phyloP scores from a whole-genome alignment of 345 rosid species.

The Eucalyptus regnans region DNA sequence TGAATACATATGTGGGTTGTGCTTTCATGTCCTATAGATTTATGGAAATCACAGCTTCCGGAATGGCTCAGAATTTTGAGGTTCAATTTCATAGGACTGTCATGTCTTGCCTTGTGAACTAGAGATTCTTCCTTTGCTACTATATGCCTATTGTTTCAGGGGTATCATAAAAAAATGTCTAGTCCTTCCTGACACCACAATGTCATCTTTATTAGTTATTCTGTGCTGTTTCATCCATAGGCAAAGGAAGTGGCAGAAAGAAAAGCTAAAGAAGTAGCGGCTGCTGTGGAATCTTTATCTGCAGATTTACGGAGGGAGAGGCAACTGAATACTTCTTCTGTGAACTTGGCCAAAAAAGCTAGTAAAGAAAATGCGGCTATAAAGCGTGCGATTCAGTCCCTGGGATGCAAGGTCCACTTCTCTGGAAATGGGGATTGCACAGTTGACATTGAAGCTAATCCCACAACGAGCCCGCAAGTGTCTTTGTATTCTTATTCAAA shows the following conservation, averaged over 20 bases:
- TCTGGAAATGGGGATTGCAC: constrained; percentile 43
- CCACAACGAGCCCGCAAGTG: constrained; percentile 11
- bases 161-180: not conserved
- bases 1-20: not conserved
- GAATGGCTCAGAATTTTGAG: not conserved
- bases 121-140: not conserved
- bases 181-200: not conserved
- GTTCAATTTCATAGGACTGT: not conserved
- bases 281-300: constrained; percentile 38
- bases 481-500: constrained; percentile 5
- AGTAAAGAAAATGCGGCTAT: constrained; percentile 54
- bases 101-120: not conserved
- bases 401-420: constrained; percentile 84
- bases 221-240: constrained; percentile 16
- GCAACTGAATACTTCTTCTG: constrained; percentile 46
- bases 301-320: constrained; percentile 55
- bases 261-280: constrained; percentile 40
- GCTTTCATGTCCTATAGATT: not conserved
- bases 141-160: not conserved
- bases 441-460: constrained; percentile 39
- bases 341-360: constrained; percentile 55
- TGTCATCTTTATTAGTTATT: not conserved
- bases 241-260: constrained; percentile 67
- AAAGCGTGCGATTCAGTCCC: constrained; percentile 67
- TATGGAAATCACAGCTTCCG: not conserved